Evolutionary conservation across 768 basidiomycete genomes (phyloP), one percentile per base, ranked within the genome.

Genomic region (Phanerochaete carnosa): DNA sequence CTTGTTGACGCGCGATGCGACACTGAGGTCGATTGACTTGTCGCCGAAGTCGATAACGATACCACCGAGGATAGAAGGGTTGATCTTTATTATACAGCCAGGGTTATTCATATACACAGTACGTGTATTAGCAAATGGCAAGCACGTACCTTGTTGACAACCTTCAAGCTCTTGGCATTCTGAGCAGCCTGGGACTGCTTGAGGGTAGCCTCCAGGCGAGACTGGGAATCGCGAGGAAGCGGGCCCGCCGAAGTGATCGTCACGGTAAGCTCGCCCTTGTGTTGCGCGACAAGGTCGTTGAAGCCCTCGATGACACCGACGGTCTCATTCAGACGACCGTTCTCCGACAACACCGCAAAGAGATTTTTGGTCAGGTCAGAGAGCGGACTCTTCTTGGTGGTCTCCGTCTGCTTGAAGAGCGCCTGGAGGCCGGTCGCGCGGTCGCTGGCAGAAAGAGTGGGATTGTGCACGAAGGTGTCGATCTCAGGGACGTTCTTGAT

Each of bases 21-120:
- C 95, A 67, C 93, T 95, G 61, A 98, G 83, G 77, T 99, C 97
- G 68, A 99, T 90, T 56, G 94, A 94, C 82, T 96, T 96, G 81
- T 98, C 97, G 64, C 95, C 96, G 71, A 99, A 94, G 78, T 99
- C 97, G 52, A 99, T 89, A 62, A 98, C 82, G 61, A 98, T 74
- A 54, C 97, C 97, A 60, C 96, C 97, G 63, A 98, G 77, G 59
- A 98, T 79, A n/a, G 85, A 78, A 46, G 94, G 87, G 80, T 98
- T 95, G 70, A 98, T 90, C 94, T 96, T 9, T 43, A 19, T 43
- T n/a, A 39, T 29, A 47, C 22, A 13, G 6, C 22, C 15, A 51
- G 49, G 25, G 22, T 50, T 19, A 46, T 7, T 35, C 33, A 13
- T 13, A 7, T 19, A 19, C n/a, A 7, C 4, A 16, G 28, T 11